Evolutionary conservation across 2,329 filamentous ascomycete species (phyloP).

Genomic region (Nothophoma quercina): DNA sequence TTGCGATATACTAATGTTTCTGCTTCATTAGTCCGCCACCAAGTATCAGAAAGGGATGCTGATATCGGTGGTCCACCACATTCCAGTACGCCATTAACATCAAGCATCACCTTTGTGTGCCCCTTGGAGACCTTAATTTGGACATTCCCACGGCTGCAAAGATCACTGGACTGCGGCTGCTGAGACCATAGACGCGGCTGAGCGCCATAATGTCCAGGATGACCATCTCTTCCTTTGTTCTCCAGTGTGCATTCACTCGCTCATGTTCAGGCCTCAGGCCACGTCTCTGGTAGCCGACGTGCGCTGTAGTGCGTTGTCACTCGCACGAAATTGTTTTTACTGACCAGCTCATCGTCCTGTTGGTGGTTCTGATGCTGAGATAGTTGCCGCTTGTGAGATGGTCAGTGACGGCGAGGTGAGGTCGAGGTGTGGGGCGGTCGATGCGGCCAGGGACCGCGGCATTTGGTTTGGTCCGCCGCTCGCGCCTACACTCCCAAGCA

Average conservation of each 20-base stretch:
- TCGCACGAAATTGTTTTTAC: too few species aligned
- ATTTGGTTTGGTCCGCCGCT: conserved; percentile 8
- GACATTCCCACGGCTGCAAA: background rate
- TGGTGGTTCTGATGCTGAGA: background rate
- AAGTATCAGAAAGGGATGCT: background rate
- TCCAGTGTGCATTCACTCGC: too few species aligned
- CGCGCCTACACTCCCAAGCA: conserved; percentile 13
- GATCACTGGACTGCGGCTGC: background rate
- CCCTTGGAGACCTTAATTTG: background rate
- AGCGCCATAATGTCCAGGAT: too few species aligned
- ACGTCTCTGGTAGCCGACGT: too few species aligned
- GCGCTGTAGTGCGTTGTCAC: too few species aligned
- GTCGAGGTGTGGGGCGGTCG: conserved; percentile 1
- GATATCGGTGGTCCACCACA: background rate
- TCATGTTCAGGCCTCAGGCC: too few species aligned
- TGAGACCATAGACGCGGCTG: too few species aligned
- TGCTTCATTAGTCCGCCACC: too few species aligned
- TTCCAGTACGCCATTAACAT: background rate
- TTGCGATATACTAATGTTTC: too few species aligned
- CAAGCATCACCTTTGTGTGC: background rate
- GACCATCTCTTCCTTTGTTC: too few species aligned
- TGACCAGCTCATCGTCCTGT: too few species aligned
- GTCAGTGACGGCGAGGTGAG: background rate
- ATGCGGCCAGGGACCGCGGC: conserved; percentile 9
- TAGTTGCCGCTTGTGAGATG: background rate